A percentile compares a stretch with the other conserved stretches of the same genome.
phyloP scores from a whole-genome alignment of 1,284 basidiomycete species.

The Bondarzewia mesenterica region DNA sequence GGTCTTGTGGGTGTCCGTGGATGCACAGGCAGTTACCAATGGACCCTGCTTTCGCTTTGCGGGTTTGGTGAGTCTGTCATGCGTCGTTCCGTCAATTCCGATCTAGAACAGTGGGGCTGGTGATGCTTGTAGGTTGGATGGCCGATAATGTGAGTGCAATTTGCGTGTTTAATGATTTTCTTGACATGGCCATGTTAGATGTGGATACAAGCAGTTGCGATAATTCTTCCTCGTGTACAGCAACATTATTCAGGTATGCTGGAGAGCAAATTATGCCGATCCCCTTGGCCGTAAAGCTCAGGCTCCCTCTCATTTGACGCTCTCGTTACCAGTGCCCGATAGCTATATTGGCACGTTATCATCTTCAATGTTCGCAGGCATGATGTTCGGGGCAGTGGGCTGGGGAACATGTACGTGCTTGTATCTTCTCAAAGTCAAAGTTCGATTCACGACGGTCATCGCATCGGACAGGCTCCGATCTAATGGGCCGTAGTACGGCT shows the following conservation, averaged over 20 bases:
- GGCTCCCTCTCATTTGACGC: too few relatives aligned
- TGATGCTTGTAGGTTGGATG: slow-evolving; percentile 55
- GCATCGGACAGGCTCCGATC: slow-evolving; percentile 46
- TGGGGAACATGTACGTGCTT: slow-evolving; percentile 76
- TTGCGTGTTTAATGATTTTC: slow-evolving; percentile 6
- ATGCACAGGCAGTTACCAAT: slow-evolving; percentile 61
- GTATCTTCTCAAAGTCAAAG: slow-evolving; percentile 3
- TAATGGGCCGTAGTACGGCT: slow-evolving; percentile 79
- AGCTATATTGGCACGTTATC: slow-evolving; percentile 69
- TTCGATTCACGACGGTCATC: not conserved
- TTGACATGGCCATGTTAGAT: slow-evolving; percentile 46
- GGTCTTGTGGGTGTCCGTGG: not conserved
- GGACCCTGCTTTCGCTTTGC: slow-evolving; percentile 74
- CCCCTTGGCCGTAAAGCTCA: too few relatives aligned
- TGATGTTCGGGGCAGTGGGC: slow-evolving; percentile 93
- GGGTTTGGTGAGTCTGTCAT: slow-evolving; percentile 64
- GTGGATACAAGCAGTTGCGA: slow-evolving; percentile 85
- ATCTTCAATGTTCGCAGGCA: slow-evolving; percentile 81
- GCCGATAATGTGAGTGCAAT: slow-evolving; percentile 69
- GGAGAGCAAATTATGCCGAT: too few relatives aligned
- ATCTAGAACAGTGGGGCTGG: not conserved
- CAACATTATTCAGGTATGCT: slow-evolving; percentile 68
- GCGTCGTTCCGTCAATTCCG: not conserved
- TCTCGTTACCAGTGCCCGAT: slow-evolving; percentile 69
- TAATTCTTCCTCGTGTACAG: slow-evolving; percentile 89